A percentile compares a stretch with the other conserved stretches of the same genome.
Conservation (phyloP, 2,329 filamentous ascomycete species). For the Fusarium pseudograminearum region DNA sequence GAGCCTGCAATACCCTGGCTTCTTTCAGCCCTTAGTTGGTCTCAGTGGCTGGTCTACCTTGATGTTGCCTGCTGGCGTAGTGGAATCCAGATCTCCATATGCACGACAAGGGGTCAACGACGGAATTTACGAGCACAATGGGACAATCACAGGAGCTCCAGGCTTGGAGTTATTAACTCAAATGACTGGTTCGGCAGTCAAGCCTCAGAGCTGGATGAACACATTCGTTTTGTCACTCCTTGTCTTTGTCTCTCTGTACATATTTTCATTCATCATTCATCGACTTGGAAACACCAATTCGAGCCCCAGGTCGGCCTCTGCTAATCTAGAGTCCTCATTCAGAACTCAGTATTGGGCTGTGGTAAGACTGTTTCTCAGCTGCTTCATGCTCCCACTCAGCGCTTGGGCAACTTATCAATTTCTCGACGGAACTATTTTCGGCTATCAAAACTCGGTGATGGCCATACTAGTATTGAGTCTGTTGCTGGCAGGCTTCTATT, state of each 20-base stretch:
- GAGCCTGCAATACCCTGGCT: slow-evolving; percentile 78
- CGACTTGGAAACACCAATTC: background rate
- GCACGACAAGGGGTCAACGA: slow-evolving; percentile 53
- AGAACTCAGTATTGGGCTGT: slow-evolving; percentile 58
- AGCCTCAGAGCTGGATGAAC: slow-evolving; percentile 74
- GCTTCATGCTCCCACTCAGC: slow-evolving; percentile 78
- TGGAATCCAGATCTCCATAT: slow-evolving; percentile 44
- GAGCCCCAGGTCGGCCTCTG: accelerated
- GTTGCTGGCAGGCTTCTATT: slow-evolving; percentile 44
- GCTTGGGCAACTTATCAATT: slow-evolving; percentile 80
- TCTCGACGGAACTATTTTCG: slow-evolving; percentile 22
- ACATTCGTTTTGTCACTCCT: slow-evolving; percentile 75
- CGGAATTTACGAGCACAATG: slow-evolving; percentile 74
- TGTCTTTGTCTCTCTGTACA: slow-evolving; percentile 68
- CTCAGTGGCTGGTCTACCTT: slow-evolving; percentile 75
- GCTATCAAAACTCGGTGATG: slow-evolving; percentile 53
- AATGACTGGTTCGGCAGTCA: slow-evolving; percentile 72
- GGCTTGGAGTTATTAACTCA: slow-evolving; percentile 76
- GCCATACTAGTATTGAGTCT: slow-evolving; percentile 41
- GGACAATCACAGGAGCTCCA: slow-evolving; percentile 64
- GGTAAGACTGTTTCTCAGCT: slow-evolving; percentile 79
- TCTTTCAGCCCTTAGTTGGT: slow-evolving; percentile 77
- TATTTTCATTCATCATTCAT: slow-evolving; percentile 60
- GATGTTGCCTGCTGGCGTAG: slow-evolving; percentile 62
- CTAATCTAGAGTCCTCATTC: slow-evolving; percentile 51